phyloP scores from a whole-genome alignment of 805 yeast genomes.

The Scheffersomyces amazonensis region DNA sequence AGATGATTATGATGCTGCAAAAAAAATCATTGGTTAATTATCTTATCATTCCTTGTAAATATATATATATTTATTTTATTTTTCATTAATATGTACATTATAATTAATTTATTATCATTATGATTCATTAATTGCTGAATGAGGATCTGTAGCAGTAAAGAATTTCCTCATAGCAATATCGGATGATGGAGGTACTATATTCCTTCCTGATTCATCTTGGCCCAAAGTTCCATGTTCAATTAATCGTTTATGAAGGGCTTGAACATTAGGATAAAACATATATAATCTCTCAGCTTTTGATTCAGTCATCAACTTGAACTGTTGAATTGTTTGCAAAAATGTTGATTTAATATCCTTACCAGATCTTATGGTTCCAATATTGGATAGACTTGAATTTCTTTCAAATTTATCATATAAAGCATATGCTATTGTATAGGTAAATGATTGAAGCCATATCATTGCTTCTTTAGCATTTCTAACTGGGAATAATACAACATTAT shows the following conservation, averaged over 20 bases:
- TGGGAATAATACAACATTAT: conserved; percentile 50
- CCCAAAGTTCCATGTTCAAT: conserved; percentile 30
- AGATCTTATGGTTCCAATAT: conserved; percentile 53
- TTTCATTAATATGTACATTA: too few species aligned
- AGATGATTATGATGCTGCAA: conserved; percentile 52
- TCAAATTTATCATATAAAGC: conserved; percentile 54
- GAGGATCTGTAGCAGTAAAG: conserved; percentile 50
- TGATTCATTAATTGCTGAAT: conserved; percentile 27
- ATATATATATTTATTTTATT: not conserved
- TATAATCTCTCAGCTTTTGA: conserved; percentile 46
- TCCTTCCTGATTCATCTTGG: conserved; percentile 40
- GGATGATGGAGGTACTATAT: conserved; percentile 48
- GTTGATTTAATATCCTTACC: conserved; percentile 49
- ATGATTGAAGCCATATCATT: conserved; percentile 51
- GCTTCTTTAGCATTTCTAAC: conserved; percentile 47
- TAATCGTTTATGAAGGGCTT: conserved; percentile 24
- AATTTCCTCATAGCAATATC: conserved; percentile 47
- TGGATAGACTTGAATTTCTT: conserved; percentile 53
- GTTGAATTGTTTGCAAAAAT: conserved; percentile 48
- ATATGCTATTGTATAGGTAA: conserved; percentile 53
- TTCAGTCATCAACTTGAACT: conserved; percentile 57
- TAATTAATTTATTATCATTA: not conserved
- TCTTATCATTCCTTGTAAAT: not conserved
- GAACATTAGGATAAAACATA: conserved; percentile 39
- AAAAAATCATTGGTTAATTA: conserved; percentile 32